These are phyloP conservation scores for Aureobasidium sp. DNA, from an alignment of 2,329 filamentous ascomycete genomes.

Conservation along the genomic window DNA sequence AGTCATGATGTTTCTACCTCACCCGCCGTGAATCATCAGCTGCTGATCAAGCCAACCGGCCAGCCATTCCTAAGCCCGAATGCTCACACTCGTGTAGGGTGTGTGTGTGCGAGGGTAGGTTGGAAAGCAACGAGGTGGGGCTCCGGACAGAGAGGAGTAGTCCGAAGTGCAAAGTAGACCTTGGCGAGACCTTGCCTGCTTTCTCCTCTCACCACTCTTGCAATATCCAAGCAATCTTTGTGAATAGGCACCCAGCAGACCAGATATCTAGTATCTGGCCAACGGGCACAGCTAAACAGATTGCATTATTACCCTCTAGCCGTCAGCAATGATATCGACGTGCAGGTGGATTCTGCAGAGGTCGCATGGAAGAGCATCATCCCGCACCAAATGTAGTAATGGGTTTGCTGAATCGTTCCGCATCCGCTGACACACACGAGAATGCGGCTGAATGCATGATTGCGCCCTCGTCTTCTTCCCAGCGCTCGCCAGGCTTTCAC, in stretches of 20 bases:
- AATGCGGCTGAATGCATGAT: constrained; percentile 6
- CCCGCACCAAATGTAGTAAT: constrained; percentile 6
- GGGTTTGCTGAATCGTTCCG: not conserved
- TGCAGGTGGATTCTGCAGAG: constrained; percentile 13
- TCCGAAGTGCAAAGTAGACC: constrained; percentile 10
- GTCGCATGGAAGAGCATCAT: constrained; percentile 11
- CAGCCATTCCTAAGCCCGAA: constrained; percentile 5
- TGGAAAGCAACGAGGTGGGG: constrained; percentile 6
- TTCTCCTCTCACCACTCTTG: not conserved
- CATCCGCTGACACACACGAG: constrained; percentile 7
- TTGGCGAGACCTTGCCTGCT: not conserved
- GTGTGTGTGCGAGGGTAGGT: constrained; percentile 10
- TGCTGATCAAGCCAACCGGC: constrained; percentile 12
- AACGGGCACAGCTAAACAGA: not conserved
- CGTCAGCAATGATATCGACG: constrained; percentile 14
- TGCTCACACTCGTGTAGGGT: constrained; percentile 3
- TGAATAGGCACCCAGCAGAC: not conserved
- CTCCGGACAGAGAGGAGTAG: constrained; percentile 13
- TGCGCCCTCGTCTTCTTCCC: not conserved
- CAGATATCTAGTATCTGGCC: not conserved
- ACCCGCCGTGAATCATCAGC: constrained; percentile 12
- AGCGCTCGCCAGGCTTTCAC: constrained; percentile 3
- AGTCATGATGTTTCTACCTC: constrained; percentile 11
- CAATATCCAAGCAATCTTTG: not conserved
- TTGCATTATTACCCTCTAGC: not conserved